A percentile compares a stretch with the other conserved stretches of the same genome.
Evolutionary conservation across 495 filamentous ascomycete species (phyloP).

Genomic region (Saxophila tyrrhenica): DNA sequence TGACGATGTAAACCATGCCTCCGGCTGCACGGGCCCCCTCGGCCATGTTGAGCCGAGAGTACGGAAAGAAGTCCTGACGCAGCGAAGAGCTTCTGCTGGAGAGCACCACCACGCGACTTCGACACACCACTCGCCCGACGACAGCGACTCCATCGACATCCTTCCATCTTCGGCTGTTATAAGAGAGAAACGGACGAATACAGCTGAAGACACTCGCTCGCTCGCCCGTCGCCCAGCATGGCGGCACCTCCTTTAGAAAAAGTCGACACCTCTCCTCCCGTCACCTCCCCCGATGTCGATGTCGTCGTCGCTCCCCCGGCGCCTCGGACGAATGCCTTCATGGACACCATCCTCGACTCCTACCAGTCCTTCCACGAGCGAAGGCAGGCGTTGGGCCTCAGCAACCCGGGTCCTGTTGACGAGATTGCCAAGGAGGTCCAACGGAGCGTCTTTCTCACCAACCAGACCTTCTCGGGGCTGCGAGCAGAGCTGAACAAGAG

Average conservation of each 20-base stretch:
- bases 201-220: neutral
- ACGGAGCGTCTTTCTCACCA: constrained; percentile 86
- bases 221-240: neutral
- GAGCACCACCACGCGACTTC: no score
- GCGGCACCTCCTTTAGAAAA: constrained; percentile 5
- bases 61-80: no score
- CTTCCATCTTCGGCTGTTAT: constrained; percentile 28
- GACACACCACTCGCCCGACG: neutral
- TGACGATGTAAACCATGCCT: no score
- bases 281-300: constrained; percentile 55
- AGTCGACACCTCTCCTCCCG: neutral
- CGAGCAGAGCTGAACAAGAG: constrained; percentile 92
- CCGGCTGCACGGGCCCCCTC: no score
- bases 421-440: constrained; percentile 84
- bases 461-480: constrained; percentile 89
- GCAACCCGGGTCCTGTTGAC: constrained; percentile 87
- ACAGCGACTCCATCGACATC: constrained; percentile 44
- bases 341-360: constrained; percentile 40
- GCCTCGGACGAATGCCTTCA: constrained; percentile 9
- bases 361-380: constrained; percentile 74
- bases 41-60: no score
- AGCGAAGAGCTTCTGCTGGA: no score
- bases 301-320: constrained; percentile 37
- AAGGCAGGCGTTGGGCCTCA: constrained; percentile 73
- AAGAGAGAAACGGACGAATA: neutral